phyloP scores from a whole-genome alignment of 352 stramenopile genomes.

The Globisporangium emineosum region DNA sequence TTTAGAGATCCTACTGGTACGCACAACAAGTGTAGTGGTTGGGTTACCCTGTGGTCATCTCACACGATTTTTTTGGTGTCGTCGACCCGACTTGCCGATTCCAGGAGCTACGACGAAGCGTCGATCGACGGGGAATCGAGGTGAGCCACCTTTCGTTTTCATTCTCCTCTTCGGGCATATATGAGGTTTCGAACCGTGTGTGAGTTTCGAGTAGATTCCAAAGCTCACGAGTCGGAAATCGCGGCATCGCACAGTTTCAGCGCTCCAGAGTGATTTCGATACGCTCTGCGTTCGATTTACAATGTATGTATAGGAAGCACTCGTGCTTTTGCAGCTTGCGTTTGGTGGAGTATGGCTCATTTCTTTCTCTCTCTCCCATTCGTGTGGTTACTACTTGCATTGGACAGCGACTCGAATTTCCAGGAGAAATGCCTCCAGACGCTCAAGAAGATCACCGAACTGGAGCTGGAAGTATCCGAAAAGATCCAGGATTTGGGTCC shows the following conservation, averaged over 20 bases:
- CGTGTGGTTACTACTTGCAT: not conserved
- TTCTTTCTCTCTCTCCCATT: too few relatives aligned
- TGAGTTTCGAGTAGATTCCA: not conserved
- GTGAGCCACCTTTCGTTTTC: too few relatives aligned
- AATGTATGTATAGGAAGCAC: too few relatives aligned
- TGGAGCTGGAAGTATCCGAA: conserved; percentile 9
- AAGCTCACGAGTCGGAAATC: not conserved
- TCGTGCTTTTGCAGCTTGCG: too few relatives aligned
- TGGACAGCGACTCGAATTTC: conserved; percentile 7
- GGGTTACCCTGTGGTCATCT: not conserved
- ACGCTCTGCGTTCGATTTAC: conserved; percentile 7
- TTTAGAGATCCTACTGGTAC: conserved; percentile 2
- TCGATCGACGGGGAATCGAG: not conserved
- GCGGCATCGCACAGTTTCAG: not conserved
- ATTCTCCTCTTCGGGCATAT: too few relatives aligned
- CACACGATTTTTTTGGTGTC: not conserved
- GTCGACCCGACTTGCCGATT: not conserved
- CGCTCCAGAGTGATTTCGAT: conserved; percentile 3
- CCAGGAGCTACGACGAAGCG: not conserved
- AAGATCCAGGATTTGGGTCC: not conserved
- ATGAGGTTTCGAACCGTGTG: too few relatives aligned
- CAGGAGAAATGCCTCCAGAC: conserved; percentile 14
- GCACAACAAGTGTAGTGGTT: too few relatives aligned
- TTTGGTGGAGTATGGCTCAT: too few relatives aligned
- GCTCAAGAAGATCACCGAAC: conserved; percentile 15